Evolutionary conservation across 2,329 filamentous ascomycete genomes (phyloP), one percentile per base, ranked within the genome.

Genomic region (Gnomoniopsis sp.): DNA sequence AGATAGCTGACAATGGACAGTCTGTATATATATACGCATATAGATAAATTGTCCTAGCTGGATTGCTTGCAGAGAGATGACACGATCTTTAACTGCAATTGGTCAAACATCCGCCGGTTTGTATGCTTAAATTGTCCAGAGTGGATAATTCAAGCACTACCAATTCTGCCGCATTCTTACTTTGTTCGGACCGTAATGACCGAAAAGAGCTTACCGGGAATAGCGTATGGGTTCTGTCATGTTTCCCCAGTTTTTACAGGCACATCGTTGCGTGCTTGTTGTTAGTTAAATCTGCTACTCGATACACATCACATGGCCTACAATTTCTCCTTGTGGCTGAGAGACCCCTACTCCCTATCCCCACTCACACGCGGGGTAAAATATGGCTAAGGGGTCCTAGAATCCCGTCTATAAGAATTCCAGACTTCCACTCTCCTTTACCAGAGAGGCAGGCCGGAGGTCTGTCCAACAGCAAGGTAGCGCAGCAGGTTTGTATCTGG

Each of bases 181-280:
- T n/a, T n/a, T 49, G 33, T 41, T 76, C 79, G 79, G 79, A 80
- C 77, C 79, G 79, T 80, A 71, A 70, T 72, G 74, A 77, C 79
- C 79, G 79, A 78, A 70, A 72, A n/a, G 61, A 68, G 68, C 70
- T 67, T 66, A 33, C 44, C 48, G 46, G 71, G 68, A 67, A 69
- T 66, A 67, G 67, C 55, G 53, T 33, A 30, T 22, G 23, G 11
- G 36, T 30, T 10, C 17, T 30, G 21, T 33, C 48, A 33, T 11
- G 36, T 38, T 19, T 21, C 41, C 41, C 12, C 34, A 38, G n/a
- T 22, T 15, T 17, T 12, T 26, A 14, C 48, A 57, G 41, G 44
- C 30, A 46, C 36, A 36, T 41, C 38, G 54, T 38, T 44, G 36
- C 33, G 53, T 49, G 53, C 53, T 15, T 56, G 34, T 43, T 43